Evolutionary conservation across 805 yeast genomes (phyloP).

Genomic region (Phaffomyces thermotolerans): DNA sequence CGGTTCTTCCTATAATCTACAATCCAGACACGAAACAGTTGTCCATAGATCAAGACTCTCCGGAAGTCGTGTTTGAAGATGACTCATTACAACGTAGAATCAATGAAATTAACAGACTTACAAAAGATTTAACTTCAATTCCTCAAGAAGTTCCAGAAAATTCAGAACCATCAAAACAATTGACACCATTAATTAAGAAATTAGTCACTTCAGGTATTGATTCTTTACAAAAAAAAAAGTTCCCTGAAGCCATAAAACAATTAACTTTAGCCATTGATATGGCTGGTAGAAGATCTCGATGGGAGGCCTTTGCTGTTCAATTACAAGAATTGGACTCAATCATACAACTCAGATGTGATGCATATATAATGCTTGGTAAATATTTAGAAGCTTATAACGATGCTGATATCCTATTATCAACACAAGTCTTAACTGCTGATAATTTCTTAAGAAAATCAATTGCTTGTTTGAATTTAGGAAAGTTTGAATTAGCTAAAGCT

Average conservation of each 20-base stretch:
- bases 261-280: conserved; percentile 61
- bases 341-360: conserved; percentile 65
- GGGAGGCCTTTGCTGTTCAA: conserved; percentile 68
- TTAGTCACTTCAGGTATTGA: conserved; percentile 58
- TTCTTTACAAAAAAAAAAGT: conserved; percentile 47
- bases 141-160: conserved; percentile 43
- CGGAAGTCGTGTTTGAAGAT: conserved; percentile 3
- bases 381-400: conserved; percentile 59
- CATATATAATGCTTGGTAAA: conserved; percentile 47
- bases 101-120: conserved; percentile 27
- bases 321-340: conserved; percentile 61
- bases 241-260: conserved; percentile 55
- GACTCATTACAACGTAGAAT: conserved; percentile 2
- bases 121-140: conserved; percentile 26
- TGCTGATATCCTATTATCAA: conserved; percentile 38
- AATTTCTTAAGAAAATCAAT: conserved; percentile 68
- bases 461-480: conserved; percentile 53
- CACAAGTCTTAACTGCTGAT: conserved; percentile 43
- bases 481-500: conserved; percentile 52
- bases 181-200: conserved; percentile 52
- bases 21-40: conserved; percentile 3
- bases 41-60: background rate
- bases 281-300: conserved; percentile 60
- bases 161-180: conserved; percentile 49
- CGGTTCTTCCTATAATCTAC: conserved; percentile 2